Conservation (phyloP, 257 asterid genomes). For the Phtheirospermum japonicum region DNA sequence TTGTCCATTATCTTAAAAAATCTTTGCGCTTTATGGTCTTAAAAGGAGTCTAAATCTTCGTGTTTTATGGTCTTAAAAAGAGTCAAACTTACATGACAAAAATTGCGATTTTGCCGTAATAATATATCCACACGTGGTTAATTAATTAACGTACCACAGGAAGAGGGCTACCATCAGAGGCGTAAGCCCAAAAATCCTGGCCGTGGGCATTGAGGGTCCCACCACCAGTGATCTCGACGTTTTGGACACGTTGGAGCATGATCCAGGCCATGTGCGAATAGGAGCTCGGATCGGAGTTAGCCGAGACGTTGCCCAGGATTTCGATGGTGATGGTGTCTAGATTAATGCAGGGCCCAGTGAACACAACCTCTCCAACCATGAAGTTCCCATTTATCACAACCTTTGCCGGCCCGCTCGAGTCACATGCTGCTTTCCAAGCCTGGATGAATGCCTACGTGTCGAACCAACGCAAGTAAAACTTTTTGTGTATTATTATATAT, state of each 20-base stretch:
- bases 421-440: slow-evolving; percentile 63
- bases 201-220: slow-evolving; percentile 76
- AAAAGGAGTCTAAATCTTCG: too few species aligned
- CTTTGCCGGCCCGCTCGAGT: slow-evolving; percentile 31
- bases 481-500: too few species aligned
- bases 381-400: slow-evolving; percentile 39
- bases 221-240: slow-evolving; percentile 47
- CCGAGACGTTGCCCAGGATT: slow-evolving; percentile 48
- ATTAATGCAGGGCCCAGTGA: slow-evolving; percentile 56
- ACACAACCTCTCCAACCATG: slow-evolving; percentile 42
- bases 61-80: too few species aligned
- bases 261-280: slow-evolving; percentile 46
- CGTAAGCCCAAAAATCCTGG: slow-evolving; percentile 31
- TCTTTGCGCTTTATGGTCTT: too few species aligned
- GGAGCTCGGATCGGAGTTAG: slow-evolving; percentile 43
- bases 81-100: too few species aligned
- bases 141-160: slow-evolving; percentile 65
- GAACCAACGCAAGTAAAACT: neutral
- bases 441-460: slow-evolving; percentile 40
- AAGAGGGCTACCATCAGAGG: slow-evolving; percentile 28
- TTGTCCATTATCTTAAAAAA: too few species aligned
- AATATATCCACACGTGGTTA: too few species aligned
- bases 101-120: too few species aligned
- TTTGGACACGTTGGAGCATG: slow-evolving; percentile 32
- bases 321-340: slow-evolving; percentile 40